These are phyloP conservation scores for Mycena haematopus DNA, from an alignment of 768 basidiomycete species.

Conservation along the genomic window DNA sequence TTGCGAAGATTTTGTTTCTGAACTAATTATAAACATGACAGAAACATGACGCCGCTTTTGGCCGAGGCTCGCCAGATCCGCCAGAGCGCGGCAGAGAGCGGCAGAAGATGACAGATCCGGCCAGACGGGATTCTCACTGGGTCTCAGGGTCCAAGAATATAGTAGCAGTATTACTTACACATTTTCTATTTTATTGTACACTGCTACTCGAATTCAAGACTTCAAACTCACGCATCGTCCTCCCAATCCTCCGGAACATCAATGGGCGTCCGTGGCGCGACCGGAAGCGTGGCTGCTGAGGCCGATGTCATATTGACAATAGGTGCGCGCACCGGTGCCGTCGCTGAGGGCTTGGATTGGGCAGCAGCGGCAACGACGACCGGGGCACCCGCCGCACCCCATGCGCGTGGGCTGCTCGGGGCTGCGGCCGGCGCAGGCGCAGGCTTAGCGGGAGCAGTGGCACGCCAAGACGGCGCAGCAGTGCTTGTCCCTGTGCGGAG, in stretches of 20 bases:
- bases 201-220: not conserved
- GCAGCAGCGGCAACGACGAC: constrained; percentile 26
- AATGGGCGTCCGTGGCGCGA: constrained; percentile 18
- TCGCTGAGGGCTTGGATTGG: not conserved
- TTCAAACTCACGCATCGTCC: constrained; percentile 47
- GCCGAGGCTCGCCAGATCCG: too few species aligned
- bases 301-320: not conserved
- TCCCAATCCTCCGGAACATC: constrained; percentile 64
- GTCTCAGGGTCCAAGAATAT: too few species aligned
- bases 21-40: too few species aligned
- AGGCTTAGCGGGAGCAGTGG: constrained; percentile 7
- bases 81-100: too few species aligned
- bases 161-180: not conserved
- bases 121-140: too few species aligned
- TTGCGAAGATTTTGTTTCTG: too few species aligned
- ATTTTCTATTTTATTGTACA: not conserved
- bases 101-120: too few species aligned
- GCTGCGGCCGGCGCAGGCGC: not conserved
- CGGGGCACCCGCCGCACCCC: constrained; percentile 11
- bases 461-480: constrained; percentile 35
- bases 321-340: not conserved
- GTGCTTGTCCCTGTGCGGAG: constrained; percentile 42
- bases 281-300: not conserved
- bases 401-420: constrained; percentile 17
- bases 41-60: too few species aligned